Conservation (phyloP, 306 rosid genomes). For the Acacia confusa region DNA sequence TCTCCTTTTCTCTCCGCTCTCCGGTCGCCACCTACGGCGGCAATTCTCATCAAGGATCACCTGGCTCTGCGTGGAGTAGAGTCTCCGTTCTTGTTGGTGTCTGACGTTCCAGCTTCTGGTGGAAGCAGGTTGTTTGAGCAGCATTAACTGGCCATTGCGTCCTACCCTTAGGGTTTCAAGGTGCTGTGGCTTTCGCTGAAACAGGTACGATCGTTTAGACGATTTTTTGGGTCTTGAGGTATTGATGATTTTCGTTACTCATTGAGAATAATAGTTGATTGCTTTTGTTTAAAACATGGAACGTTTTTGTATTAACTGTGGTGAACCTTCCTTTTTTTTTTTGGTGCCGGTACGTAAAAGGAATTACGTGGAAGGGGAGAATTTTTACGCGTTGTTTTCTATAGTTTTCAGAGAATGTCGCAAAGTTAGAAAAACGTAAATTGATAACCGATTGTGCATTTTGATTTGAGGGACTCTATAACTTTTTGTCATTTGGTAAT, state of each 20-base stretch:
- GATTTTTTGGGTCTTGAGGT: background rate
- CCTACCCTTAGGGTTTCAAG: slow-evolving; percentile 10
- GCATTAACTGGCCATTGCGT: background rate
- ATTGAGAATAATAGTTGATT: background rate
- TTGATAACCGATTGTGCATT: background rate
- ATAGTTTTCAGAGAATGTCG: background rate
- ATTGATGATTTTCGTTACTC: background rate
- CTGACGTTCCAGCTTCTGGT: background rate
- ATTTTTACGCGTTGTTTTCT: background rate
- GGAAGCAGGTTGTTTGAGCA: background rate
- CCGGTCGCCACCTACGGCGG: background rate
- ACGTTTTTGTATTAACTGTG: background rate
- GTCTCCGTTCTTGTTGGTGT: background rate
- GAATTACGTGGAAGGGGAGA: background rate
- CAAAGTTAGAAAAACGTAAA: background rate
- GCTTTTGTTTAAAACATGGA: background rate
- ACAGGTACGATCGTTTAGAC: background rate
- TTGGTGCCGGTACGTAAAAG: background rate
- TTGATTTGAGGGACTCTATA: background rate
- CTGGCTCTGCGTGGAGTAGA: background rate
- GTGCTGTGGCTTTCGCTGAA: background rate
- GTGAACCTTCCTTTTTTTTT: background rate
- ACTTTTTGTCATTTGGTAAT: background rate
- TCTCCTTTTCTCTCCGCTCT: background rate
- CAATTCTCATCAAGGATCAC: background rate